Evolutionary conservation across 495 filamentous ascomycete species (phyloP), one percentile per base, ranked within the genome.

Genomic region (Penicillium crystallinum): DNA sequence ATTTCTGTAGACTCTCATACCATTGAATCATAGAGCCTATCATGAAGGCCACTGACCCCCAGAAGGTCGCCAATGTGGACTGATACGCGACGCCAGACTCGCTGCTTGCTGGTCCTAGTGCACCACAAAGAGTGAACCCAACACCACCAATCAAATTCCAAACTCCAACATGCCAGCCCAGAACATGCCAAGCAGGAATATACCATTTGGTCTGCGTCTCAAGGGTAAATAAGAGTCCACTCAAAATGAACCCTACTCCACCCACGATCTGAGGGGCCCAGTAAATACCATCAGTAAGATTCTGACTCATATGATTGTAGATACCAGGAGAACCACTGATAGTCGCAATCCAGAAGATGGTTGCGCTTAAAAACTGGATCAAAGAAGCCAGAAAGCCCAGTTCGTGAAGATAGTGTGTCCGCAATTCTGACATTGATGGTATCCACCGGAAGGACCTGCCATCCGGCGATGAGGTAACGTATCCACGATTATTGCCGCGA

Each of bases 201-300:
- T 80, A 88, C 86, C 86, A 89, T 30, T 72, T 79, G 17, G 70
- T 54, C 66, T 89, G 86, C 10, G 83, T 86, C 57, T 90, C 86
- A 10, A 89, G 57, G 72, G 86, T 88, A 62, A 85, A 89, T 10
- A 89, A 58, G 0, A 71, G 58, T 18, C 67, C 67, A 49, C 65
- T 84, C 31, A 84, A 42, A 52, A 87, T 76, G 65, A 88, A 89
- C 7, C 83, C 82, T 0, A 56, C 59, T 0, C 86, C 85, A 4
- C 87, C 84, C 0, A 88, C 70, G 4, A 88, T 81, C 61, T 89
- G 82, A 2, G 86, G 84, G 0, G 77, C 65, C 86, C 84, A 89
- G 65, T 79, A 88, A 0, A 79, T 72, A 12, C 82, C 81, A 59
- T 84, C 75, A 0, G 78, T 69, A 1, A 75, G 52, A 11, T 70